Evolutionary conservation across 306 rosid species (phyloP), one percentile per base, ranked within the genome.

Genomic region (Lupinus albus): DNA sequence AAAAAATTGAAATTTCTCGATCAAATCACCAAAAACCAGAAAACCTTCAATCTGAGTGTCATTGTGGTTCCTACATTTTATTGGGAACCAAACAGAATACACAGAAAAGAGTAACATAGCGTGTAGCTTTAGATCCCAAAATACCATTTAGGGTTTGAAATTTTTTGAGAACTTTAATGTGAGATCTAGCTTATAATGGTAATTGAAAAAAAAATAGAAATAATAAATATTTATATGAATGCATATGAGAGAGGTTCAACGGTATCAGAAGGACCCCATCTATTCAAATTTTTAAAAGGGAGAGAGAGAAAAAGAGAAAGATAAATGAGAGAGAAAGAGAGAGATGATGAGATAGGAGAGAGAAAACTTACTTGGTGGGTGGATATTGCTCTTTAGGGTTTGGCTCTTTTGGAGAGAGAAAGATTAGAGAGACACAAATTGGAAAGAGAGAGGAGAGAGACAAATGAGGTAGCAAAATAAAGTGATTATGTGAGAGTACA

Each of bases 311-410:
- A 68, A 44, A 58, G 49, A 55, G 32, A 53, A 15, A 62, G 33
- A 18, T 2, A 4, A 20, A 25, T 3, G 30, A 73, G 70, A 32
- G 48, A 60, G 28, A 52, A 36, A 60, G 70, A 45, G 67, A 38
- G 82, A 63, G 76, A 2, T 64, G 65, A 70, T 42, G 84, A 76
- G 80, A 82, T 84, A 91, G 88, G 84, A 80, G 81, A 80, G 84
- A 80, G 84, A 80, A 80, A 87, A 87, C 98, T 92, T 89, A 89
- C 98, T 92, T 85, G 84, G 90, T 92, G 87, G 95, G 89, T 92
- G 95, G 82, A 89, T 87, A 89, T 95, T 95, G 89, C 89, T 82
- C 97, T 89, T 89, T 85, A 87, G 96, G 95, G 95, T 92, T 91
- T 89, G 84, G 87, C 88, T 88, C 91, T 87, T 87, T 92, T 82